These are phyloP conservation scores for Podaxis sp. DNA, from an alignment of 768 basidiomycete genomes.

Conservation along the genomic window DNA sequence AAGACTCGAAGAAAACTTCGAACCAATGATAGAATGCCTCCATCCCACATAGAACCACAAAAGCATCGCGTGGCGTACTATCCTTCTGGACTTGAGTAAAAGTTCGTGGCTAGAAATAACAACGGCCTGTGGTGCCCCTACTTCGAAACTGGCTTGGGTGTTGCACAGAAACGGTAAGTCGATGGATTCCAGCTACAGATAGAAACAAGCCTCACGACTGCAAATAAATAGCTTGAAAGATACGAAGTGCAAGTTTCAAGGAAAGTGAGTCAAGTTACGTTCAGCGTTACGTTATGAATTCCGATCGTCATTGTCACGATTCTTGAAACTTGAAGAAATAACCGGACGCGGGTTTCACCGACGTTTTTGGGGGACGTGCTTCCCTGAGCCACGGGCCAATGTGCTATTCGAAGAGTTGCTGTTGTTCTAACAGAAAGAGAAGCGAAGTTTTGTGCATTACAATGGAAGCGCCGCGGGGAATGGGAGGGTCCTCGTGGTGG, in stretches of 20 bases:
- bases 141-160: background rate
- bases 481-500: background rate
- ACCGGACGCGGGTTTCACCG: background rate
- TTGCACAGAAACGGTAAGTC: background rate
- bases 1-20: background rate
- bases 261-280: background rate
- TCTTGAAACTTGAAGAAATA: background rate
- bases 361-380: background rate
- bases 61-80: too few species aligned
- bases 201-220: background rate
- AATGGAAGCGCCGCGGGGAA: slow-evolving; percentile 1
- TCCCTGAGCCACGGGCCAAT: background rate
- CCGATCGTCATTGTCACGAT: background rate
- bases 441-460: background rate
- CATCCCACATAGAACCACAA: background rate
- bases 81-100: background rate
- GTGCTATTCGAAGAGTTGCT: background rate
- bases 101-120: background rate
- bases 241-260: background rate
- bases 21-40: background rate
- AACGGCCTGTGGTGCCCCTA: background rate
- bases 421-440: slow-evolving; percentile 2
- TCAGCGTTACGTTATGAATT: background rate
- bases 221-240: background rate
- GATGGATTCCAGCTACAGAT: background rate